phyloP scores from a whole-genome alignment of 2,329 filamentous ascomycete genomes.

The Alternaria panax region DNA sequence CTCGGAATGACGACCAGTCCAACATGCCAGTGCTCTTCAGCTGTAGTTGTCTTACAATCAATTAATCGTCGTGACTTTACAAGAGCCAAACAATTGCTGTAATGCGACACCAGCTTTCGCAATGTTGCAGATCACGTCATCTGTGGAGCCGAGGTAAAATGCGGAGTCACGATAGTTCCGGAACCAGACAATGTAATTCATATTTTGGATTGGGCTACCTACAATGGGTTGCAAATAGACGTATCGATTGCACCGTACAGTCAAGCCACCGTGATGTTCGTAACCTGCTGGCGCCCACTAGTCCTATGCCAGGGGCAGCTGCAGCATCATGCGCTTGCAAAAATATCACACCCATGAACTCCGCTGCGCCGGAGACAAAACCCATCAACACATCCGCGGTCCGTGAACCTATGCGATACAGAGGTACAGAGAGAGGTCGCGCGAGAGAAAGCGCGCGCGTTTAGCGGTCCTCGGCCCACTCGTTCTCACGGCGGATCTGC shows the following conservation, averaged over 20 bases:
- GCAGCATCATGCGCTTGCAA: constrained; percentile 12
- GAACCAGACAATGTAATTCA: not conserved
- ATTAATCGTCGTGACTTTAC: not conserved
- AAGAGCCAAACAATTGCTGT: not conserved
- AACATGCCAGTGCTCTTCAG: constrained; percentile 4
- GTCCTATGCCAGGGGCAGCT: not conserved
- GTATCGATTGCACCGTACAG: constrained; percentile 4
- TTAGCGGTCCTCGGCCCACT: constrained; percentile 58
- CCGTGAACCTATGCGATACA: constrained; percentile 6
- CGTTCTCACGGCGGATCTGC: constrained; percentile 72
- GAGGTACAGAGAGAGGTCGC: constrained; percentile 1
- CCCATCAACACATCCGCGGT: constrained; percentile 4
- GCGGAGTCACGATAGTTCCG: not conserved
- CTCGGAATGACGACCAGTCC: not conserved
- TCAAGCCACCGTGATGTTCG: constrained; percentile 5
- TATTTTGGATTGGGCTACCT: constrained; percentile 14
- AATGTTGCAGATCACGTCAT: constrained; percentile 9
- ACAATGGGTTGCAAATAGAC: constrained; percentile 4
- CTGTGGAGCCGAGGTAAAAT: constrained; percentile 3
- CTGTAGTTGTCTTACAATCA: not conserved
- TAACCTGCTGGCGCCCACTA: constrained; percentile 7
- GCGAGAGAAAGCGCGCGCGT: not conserved
- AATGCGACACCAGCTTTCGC: not conserved
- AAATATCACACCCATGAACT: constrained; percentile 17
- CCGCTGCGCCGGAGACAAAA: constrained; percentile 18